phyloP scores from a whole-genome alignment of 208 protist species.

The Wallacemonas sp. region DNA sequence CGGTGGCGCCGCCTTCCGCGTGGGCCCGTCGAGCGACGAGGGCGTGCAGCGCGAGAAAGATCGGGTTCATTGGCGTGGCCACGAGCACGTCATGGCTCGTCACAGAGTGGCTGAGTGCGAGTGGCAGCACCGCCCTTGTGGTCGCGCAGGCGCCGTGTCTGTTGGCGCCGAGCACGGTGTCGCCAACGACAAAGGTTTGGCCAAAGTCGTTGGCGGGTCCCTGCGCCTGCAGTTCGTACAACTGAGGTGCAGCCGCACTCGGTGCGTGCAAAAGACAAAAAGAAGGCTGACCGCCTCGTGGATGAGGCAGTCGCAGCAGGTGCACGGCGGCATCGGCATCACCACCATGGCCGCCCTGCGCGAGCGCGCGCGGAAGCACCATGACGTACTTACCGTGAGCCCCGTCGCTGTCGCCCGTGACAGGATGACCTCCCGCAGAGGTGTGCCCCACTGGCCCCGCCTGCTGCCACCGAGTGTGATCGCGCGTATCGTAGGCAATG shows the following conservation, averaged over 20 bases:
- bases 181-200: conserved; percentile 36
- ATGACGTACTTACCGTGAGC: background rate
- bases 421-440: too few species aligned
- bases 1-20: conserved; percentile 2
- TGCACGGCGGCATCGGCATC: background rate
- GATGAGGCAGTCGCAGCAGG: conserved; percentile 61
- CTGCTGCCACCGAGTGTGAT: conserved; percentile 8
- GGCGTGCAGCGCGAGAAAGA: conserved; percentile 55
- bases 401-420: background rate
- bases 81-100: conserved; percentile 26
- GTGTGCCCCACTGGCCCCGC: too few species aligned
- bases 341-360: background rate
- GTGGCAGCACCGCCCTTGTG: background rate
- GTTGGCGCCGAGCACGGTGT: conserved; percentile 10
- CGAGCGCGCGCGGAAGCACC: background rate
- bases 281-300: conserved; percentile 55
- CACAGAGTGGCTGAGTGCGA: conserved; percentile 2
- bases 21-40: conserved; percentile 15
- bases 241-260: background rate
- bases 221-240: conserved; percentile 58
- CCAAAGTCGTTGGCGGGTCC: conserved; percentile 45
- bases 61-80: conserved; percentile 65
- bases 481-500: conserved; percentile 15
- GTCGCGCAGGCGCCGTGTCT: background rate
- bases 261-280: conserved; percentile 27